Base-by-base conservation (phyloP, 2,329 filamentous ascomycete genomes). In the Phaeomoniella chlamydospora region DNA sequence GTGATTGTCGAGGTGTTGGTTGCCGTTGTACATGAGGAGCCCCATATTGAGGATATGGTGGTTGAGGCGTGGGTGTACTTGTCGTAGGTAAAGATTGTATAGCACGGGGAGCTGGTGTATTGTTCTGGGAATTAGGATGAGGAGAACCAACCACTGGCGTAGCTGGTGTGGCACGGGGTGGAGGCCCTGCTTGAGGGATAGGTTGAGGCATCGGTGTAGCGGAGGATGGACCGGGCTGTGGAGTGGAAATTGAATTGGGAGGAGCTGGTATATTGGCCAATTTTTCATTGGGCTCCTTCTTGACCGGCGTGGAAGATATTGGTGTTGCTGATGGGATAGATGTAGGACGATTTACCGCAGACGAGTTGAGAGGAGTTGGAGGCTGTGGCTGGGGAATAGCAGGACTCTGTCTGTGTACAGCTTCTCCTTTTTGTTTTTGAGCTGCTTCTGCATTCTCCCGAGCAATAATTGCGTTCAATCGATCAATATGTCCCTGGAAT, bases 401-500 rank as follows among this genome's bases (percentile, higher is more conserved):
- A n/a, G n/a, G n/a, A n/a, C n/a, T n/a, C n/a, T 6, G 6, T 26
- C 12, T 32, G 19, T 29, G 33, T 13, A 32, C 34, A 32, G 14
- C 18, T 26, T 13, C 34, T 38, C 40, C 18, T 38, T 32, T 26
- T 48, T 41, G 29, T 29, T 36, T 33, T 40, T 37, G 15, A 22
- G 39, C 18, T 44, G 50, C 35, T 34, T 53, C 51, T 38, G 22
- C 22, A 26, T 26, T 26, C n/a, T 26, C 22, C 22, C n/a, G 22
- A n/a, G 22, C 22, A n/a, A 68, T 59, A 18, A 67, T 64, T 2
- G 59, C 61, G 41, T 66, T 67, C 9, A 68, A 55, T 39, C 66
- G 63, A 41, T 68, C 64, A 35, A 68, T 67, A 42, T 68, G 64
- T 18, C 57, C 55, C 42, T 68, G 64, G 40, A 68, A 68, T 37